These are phyloP conservation scores for Fonsecaea erecta DNA, from an alignment of 2,329 filamentous ascomycete species.

Conservation along the genomic window DNA sequence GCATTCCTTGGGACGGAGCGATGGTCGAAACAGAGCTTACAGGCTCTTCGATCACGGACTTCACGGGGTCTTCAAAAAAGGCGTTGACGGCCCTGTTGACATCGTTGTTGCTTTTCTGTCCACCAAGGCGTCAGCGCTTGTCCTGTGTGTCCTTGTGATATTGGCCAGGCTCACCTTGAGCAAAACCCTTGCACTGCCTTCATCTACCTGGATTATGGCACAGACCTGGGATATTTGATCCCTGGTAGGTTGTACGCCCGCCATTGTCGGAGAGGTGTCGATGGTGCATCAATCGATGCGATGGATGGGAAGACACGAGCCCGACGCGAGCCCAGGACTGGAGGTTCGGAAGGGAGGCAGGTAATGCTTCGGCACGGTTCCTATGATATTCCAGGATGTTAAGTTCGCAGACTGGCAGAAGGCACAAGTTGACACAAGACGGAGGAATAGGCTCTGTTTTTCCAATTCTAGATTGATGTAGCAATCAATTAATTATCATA, in stretches of 20 bases:
- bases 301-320: neutral
- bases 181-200: conserved; percentile 25
- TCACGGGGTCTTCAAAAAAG: conserved; percentile 51
- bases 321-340: neutral
- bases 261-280: conserved; percentile 17
- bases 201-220: conserved; percentile 25
- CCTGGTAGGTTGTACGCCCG: conserved; percentile 19
- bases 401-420: neutral
- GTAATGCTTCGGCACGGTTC: neutral
- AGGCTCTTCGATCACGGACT: conserved; percentile 23
- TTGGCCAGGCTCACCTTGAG: conserved; percentile 20
- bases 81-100: conserved; percentile 54
- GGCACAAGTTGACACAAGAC: neutral
- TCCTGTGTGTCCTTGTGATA: neutral
- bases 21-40: conserved; percentile 5
- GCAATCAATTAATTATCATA: too few relatives aligned
- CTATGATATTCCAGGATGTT: neutral
- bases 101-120: conserved; percentile 51
- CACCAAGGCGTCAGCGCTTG: neutral
- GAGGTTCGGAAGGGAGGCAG: neutral
- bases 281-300: neutral
- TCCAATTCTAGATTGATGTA: neutral
- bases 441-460: neutral
- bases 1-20: neutral
- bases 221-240: conserved; percentile 29